phyloP scores from a whole-genome alignment of 1,284 basidiomycete species.

The Amylostereum areolatum region DNA sequence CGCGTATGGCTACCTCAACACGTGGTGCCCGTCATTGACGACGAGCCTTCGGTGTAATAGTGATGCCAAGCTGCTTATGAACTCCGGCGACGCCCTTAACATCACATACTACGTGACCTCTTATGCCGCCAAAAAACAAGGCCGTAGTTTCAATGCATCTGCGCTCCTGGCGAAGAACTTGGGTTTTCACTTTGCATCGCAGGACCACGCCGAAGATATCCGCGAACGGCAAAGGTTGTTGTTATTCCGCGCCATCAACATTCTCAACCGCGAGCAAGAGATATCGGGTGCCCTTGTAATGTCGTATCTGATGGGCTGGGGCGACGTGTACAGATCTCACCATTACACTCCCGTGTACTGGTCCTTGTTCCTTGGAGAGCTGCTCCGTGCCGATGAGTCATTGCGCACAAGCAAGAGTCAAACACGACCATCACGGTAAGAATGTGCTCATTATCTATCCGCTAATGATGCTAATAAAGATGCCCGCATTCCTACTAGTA shows the following conservation, averaged over 20 bases:
- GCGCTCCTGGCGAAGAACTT: conserved; percentile 24
- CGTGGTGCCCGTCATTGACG: conserved; percentile 21
- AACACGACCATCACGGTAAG: too few relatives aligned
- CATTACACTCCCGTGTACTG: conserved; percentile 25
- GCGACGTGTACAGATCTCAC: conserved; percentile 27
- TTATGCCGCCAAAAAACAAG: conserved; percentile 23
- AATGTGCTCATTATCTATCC: too few relatives aligned
- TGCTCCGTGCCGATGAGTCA: too few relatives aligned
- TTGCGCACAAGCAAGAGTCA: too few relatives aligned
- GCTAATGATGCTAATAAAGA: too few relatives aligned
- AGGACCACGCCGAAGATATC: conserved; percentile 9
- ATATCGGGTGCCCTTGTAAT: conserved; percentile 27
- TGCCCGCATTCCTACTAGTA: too few relatives aligned
- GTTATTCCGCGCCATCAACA: conserved; percentile 19
- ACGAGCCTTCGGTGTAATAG: conserved; percentile 24
- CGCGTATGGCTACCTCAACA: conserved; percentile 20
- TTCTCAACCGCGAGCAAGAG: conserved; percentile 29
- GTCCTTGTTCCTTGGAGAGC: conserved; percentile 15
- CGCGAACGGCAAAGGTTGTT: conserved; percentile 17
- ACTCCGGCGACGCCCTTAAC: conserved; percentile 21
- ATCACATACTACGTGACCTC: conserved; percentile 21
- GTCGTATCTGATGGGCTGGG: conserved; percentile 29
- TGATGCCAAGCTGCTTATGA: conserved; percentile 29
- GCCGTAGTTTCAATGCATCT: conserved; percentile 19
- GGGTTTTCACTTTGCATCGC: conserved; percentile 19